phyloP scores from a whole-genome alignment of 1,139 yeast species.

The Entelexis paramagnoliae region DNA sequence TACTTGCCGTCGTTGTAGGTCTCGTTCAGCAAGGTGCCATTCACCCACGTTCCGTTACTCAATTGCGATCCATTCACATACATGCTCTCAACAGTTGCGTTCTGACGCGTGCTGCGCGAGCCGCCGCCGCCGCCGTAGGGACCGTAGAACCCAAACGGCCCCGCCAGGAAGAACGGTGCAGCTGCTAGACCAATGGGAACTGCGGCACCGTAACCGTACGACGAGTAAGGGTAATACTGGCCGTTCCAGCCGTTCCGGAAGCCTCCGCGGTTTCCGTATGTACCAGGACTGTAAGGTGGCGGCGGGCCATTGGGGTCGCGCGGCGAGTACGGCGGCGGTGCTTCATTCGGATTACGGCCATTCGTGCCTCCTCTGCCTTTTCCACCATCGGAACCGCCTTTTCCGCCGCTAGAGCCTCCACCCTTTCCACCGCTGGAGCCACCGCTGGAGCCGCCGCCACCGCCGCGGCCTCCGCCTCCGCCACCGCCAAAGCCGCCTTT shows the following conservation, averaged over 20 bases:
- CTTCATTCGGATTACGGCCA: neutral
- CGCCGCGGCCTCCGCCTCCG: constrained; percentile 9
- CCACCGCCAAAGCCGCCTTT: constrained; percentile 4
- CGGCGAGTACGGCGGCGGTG: constrained; percentile 18
- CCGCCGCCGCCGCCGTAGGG: constrained; percentile 11
- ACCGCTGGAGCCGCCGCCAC: constrained; percentile 4
- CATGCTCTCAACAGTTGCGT: constrained; percentile 10
- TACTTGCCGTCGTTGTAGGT: constrained; percentile 11
- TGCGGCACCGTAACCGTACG: constrained; percentile 12
- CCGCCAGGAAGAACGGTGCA: constrained; percentile 16
- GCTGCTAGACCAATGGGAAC: constrained; percentile 8
- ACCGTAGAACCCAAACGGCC: constrained; percentile 20
- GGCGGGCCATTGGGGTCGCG: constrained; percentile 6
- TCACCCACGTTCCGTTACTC: constrained; percentile 1
- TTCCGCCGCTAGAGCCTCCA: constrained; percentile 3
- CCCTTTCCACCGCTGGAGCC: constrained; percentile 5
- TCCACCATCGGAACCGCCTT: constrained; percentile 3
- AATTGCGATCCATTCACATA: constrained; percentile 12
- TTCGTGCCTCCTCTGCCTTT: neutral
- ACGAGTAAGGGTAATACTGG: constrained; percentile 19
- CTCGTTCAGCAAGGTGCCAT: constrained; percentile 11
- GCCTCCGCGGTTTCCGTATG: constrained; percentile 16
- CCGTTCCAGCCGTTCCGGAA: constrained; percentile 18
- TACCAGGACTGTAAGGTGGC: constrained; percentile 11
- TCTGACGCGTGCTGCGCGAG: neutral